Evolutionary conservation across 1,139 yeast genomes (phyloP).

Genomic region (Magnusiomyces tetraspermus): DNA sequence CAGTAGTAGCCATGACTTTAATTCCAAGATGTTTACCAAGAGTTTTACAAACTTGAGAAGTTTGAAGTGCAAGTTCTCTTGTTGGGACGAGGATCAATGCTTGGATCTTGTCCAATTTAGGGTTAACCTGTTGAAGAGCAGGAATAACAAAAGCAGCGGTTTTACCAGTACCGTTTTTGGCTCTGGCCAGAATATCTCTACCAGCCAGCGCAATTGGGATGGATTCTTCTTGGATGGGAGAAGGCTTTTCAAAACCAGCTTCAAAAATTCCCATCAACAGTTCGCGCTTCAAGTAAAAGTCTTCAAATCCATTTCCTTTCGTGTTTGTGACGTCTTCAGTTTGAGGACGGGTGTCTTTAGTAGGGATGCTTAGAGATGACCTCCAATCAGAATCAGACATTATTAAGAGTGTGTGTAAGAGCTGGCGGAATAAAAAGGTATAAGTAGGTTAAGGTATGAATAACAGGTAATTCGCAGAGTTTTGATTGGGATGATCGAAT

Average conservation of each 20-base stretch:
- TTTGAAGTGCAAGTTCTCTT: slow-evolving; percentile 92
- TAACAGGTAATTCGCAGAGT: too few relatives aligned
- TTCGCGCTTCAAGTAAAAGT: slow-evolving; percentile 83
- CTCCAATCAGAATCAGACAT: slow-evolving; percentile 48
- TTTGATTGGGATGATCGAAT: too few relatives aligned
- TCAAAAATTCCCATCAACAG: slow-evolving; percentile 96
- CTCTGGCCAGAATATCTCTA: slow-evolving; percentile 93
- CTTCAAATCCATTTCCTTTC: slow-evolving; percentile 86
- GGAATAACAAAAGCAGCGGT: slow-evolving; percentile 95
- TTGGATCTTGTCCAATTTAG: slow-evolving; percentile 77
- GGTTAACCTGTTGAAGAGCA: slow-evolving; percentile 72
- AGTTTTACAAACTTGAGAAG: slow-evolving; percentile 96
- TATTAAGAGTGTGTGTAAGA: neutral
- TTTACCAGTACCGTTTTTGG: slow-evolving; percentile 97
- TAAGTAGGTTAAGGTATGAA: too few relatives aligned
- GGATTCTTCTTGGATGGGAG: slow-evolving; percentile 96
- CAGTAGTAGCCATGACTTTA: slow-evolving; percentile 97
- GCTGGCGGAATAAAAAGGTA: neutral
- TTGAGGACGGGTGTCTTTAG: slow-evolving; percentile 82
- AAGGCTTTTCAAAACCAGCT: slow-evolving; percentile 97
- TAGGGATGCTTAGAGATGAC: slow-evolving; percentile 61
- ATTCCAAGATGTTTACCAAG: slow-evolving; percentile 88
- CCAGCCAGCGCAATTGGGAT: slow-evolving; percentile 95
- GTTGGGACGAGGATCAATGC: slow-evolving; percentile 87
- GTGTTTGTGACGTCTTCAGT: slow-evolving; percentile 93